phyloP scores from a whole-genome alignment of 768 basidiomycete genomes.

The Nidularia pulvinata region DNA sequence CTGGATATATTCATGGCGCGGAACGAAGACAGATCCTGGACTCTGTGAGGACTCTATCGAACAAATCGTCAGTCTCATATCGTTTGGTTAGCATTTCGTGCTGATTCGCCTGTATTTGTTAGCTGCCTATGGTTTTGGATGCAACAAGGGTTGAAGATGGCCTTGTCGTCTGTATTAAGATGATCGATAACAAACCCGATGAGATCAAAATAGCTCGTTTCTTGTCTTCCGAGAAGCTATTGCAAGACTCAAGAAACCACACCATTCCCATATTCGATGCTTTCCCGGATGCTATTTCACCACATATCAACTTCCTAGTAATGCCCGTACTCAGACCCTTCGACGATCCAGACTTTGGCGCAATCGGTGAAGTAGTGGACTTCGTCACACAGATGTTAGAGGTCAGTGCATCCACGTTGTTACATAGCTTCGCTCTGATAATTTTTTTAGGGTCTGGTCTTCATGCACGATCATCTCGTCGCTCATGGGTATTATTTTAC shows the following conservation, averaged over 20 bases:
- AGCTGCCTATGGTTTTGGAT: constrained; percentile 7
- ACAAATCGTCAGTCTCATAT: background rate
- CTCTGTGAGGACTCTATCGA: background rate
- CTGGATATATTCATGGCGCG: background rate
- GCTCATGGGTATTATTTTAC: constrained; percentile 21
- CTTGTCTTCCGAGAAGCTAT: constrained; percentile 6
- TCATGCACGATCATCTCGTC: constrained; percentile 25
- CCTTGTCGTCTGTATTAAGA: constrained; percentile 5
- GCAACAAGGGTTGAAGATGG: constrained; percentile 2
- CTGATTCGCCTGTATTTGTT: background rate
- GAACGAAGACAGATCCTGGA: background rate
- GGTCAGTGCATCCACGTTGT: no score
- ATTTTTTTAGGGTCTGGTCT: constrained; percentile 28
- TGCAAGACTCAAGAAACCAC: constrained; percentile 7
- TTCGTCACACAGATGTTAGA: constrained; percentile 28
- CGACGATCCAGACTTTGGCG: constrained; percentile 26
- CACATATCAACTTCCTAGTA: constrained; percentile 14
- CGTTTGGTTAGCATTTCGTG: background rate
- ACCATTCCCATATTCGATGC: constrained; percentile 14
- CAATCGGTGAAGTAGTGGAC: constrained; percentile 23
- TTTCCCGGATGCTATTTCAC: constrained; percentile 8
- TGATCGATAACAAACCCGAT: constrained; percentile 4
- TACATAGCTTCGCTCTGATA: no score
- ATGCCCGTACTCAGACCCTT: constrained; percentile 36
- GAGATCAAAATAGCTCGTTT: constrained; percentile 6